phyloP scores from a whole-genome alignment of 768 basidiomycete species.

The Mycena amicta region DNA sequence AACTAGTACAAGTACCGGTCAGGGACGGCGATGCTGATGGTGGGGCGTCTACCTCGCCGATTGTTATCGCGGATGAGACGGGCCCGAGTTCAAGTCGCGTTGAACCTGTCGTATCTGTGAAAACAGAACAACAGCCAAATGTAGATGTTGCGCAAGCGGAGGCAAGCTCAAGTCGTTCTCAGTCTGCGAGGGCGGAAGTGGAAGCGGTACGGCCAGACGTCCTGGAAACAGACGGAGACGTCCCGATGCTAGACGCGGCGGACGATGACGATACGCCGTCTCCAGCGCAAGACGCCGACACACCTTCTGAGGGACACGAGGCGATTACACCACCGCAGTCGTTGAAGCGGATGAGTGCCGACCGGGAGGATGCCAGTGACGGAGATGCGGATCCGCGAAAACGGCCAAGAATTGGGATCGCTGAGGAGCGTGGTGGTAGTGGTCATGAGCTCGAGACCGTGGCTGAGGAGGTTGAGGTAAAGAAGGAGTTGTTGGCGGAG shows the following conservation, averaged over 20 bases:
- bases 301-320: conserved; percentile 14
- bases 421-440: too few relatives aligned
- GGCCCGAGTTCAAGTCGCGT: not conserved
- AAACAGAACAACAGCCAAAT: too few relatives aligned
- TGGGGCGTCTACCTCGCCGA: not conserved
- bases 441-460: too few relatives aligned
- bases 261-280: not conserved
- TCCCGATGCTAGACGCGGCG: not conserved
- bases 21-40: not conserved
- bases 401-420: not conserved
- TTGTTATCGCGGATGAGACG: not conserved
- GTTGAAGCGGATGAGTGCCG: conserved; percentile 11
- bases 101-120: not conserved
- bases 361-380: not conserved
- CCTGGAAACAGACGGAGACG: not conserved
- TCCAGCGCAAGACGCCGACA: not conserved
- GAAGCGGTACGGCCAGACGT: not conserved
- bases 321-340: conserved; percentile 14
- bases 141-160: too few relatives aligned
- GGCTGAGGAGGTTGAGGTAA: not conserved
- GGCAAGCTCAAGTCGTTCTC: not conserved
- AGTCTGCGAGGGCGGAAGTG: not conserved
- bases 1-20: not conserved
- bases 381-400: conserved; percentile 1
- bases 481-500: conserved; percentile 9